Evolutionary conservation across 73 alveolate genomes (phyloP).

Genomic region (Paramecium sonneborni): DNA sequence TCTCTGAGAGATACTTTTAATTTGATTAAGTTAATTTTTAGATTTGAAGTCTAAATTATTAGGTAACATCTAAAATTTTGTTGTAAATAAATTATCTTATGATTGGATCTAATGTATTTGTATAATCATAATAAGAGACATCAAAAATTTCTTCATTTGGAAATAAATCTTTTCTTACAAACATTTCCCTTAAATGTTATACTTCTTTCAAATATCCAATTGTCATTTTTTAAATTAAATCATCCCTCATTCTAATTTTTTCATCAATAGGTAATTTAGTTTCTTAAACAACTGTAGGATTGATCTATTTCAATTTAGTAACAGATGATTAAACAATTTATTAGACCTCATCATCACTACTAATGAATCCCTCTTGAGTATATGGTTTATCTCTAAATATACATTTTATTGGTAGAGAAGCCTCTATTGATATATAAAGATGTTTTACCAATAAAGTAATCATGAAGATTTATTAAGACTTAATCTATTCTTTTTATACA

Average conservation of each 20-base stretch:
- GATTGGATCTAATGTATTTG: neutral
- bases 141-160: conserved; percentile 26
- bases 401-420: neutral
- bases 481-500: neutral
- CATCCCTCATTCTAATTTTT: conserved; percentile 12
- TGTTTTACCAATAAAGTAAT: neutral
- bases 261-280: neutral
- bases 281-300: neutral
- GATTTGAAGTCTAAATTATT: neutral
- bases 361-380: neutral
- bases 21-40: neutral
- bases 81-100: neutral
- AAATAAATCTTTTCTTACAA: conserved; percentile 6
- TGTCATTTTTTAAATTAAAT: conserved; percentile 14
- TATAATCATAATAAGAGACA: conserved; percentile 13
- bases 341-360: neutral
- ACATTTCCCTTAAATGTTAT: conserved; percentile 36
- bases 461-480: neutral
- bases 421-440: neutral
- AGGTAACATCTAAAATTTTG: neutral
- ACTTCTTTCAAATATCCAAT: conserved; percentile 46
- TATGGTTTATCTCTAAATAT: neutral
- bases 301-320: neutral
- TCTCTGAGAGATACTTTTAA: neutral
- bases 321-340: neutral